Percentiles rank a stretch among this genome's conserved stretches.
These are phyloP conservation scores for Cupressus sempervirens DNA, from an alignment of 75 land plant species.

Conservation along the genomic window DNA sequence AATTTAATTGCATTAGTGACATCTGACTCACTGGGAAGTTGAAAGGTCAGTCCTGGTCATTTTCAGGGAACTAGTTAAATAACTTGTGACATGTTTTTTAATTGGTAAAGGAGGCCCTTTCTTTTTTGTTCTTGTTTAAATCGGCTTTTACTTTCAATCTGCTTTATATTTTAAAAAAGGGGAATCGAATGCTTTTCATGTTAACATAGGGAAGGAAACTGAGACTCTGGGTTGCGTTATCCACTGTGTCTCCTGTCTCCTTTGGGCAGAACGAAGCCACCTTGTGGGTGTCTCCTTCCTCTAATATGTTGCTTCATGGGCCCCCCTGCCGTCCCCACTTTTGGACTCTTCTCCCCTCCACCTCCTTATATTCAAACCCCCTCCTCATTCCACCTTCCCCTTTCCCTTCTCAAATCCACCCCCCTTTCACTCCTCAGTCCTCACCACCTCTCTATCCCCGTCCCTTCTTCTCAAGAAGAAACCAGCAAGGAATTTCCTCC, in stretches of 20 bases:
- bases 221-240: neutral
- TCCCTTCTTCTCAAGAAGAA: neutral
- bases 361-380: conserved; percentile 4
- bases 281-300: conserved; percentile 4
- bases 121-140: too few species aligned
- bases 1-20: neutral
- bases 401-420: conserved; percentile 1
- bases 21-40: neutral
- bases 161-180: neutral
- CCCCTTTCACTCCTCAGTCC: neutral
- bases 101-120: too few species aligned
- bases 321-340: neutral
- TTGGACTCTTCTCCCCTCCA: neutral
- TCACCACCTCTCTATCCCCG: too few species aligned
- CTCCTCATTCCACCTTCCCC: conserved; percentile 9
- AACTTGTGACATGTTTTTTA: too few species aligned
- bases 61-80: neutral
- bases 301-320: neutral
- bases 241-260: conserved; percentile 9
- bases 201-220: neutral
- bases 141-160: neutral
- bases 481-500: too few species aligned
- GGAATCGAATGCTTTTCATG: neutral
- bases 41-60: conserved; percentile 4
- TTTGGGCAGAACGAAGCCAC: neutral